Conservation (phyloP, 176 grass and related monocot genomes). For the Saccharum officinarum region DNA sequence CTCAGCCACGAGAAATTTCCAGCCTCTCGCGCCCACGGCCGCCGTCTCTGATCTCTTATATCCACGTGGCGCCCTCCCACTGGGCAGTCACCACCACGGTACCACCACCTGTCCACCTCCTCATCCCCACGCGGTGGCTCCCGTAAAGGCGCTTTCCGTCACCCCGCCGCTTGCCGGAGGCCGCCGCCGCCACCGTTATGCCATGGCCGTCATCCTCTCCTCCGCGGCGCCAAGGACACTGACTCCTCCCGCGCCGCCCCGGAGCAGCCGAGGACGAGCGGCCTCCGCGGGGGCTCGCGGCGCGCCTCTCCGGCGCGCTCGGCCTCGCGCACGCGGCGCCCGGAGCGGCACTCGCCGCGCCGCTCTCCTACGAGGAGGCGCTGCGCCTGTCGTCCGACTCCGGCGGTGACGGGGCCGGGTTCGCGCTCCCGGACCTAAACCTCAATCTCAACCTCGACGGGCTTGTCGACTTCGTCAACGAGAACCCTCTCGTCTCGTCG, state of each 20-base stretch:
- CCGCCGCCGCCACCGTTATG: conserved; percentile 37
- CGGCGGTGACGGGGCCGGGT: not conserved
- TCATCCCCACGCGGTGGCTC: not conserved
- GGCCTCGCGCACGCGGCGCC: conserved; percentile 4
- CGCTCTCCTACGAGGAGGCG: conserved; percentile 77
- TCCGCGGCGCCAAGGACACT: conserved; percentile 21
- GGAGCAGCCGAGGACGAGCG: not conserved
- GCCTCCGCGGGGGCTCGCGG: conserved; percentile 37
- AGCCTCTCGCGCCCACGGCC: conserved; percentile 26
- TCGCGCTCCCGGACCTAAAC: conserved; percentile 20
- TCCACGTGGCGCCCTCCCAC: conserved; percentile 32
- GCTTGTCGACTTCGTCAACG: conserved; percentile 46
- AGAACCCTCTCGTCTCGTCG: conserved; percentile 66
- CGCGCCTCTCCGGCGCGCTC: conserved; percentile 48
- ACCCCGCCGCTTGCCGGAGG: conserved; percentile 1
- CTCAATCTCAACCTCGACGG: conserved; percentile 27
- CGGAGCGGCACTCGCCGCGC: conserved; percentile 42
- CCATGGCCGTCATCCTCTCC: conserved; percentile 54
- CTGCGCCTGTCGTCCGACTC: conserved; percentile 35
- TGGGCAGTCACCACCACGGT: conserved; percentile 28
- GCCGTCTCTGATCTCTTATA: conserved; percentile 41
- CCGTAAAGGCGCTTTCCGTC: not conserved
- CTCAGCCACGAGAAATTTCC: conserved; percentile 14
- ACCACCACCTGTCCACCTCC: conserved; percentile 28
- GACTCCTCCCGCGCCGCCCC: not conserved